Evolutionary conservation across 306 rosid species (phyloP), one percentile per base, ranked within the genome.

Genomic region (Lupinus albus): DNA sequence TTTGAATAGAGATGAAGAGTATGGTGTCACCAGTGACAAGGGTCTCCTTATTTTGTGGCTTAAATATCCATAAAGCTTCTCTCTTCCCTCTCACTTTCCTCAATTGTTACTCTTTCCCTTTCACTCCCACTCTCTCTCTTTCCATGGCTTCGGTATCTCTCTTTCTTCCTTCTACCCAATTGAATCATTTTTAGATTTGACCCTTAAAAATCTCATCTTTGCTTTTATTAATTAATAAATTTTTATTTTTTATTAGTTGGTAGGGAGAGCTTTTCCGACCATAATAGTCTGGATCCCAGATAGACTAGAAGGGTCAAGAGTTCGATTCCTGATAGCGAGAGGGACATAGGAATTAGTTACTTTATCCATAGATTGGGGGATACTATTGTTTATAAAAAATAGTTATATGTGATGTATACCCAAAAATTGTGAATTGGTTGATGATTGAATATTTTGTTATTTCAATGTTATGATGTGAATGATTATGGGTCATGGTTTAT

Each of bases 141-240:
- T 82, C 88, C 76, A 87, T 92, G 98, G 96, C 89, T 81, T 83
- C 82, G 94, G 97, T 88, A 67, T 42, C 35, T 65, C 38, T 16
- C 6, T 45, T 55, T 63, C 67, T 62, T 17, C 2, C 1, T 53
- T 61, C 36, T 0, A 53, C 61, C 71, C 71, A 62, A 55, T 74
- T 20, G 16, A 47, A 16, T 6, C 35, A 8, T 32, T 11, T 9
- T 20, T 44, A 11, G 16, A 41, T 67, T 44, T 1, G 0, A 46
- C 39, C 13, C 60, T 66, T 72, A 39, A 64, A 57, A 71, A 47
- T 48, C 53, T 32, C 7, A 54, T 21, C 25, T 70, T 53, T 51
- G 2, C 48, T 20, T 50, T 4, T 7, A 17, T 13, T 57, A 20
- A 42, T 10, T 57, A 2, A 1, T 2, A 49, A n/a, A 5, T 0